Base-by-base conservation (phyloP, 495 filamentous ascomycete genomes). In the Darksidea phi region DNA sequence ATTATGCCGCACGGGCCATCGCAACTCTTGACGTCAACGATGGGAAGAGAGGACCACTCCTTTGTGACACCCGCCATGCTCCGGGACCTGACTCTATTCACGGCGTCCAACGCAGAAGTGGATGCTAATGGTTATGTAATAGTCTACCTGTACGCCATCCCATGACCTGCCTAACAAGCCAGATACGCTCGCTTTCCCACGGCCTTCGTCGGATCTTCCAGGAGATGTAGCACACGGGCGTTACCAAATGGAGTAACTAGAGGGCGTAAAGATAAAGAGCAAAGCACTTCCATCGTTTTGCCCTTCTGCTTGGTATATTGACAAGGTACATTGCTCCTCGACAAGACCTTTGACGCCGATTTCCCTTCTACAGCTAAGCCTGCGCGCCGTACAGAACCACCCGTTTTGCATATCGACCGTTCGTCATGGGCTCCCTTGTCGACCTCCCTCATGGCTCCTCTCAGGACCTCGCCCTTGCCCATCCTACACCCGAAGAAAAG, bases 401-500 rank as follows among this genome's bases (percentile, higher is more conserved):
- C 11, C 4, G 24, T 15, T 24, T 49, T 6, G 5, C 4, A 6
- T 5, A 8, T 21, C 46, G 21, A 48, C 24, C 17, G 21, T 36
- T 23, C 2, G 2, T 15, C 6, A 64, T 68, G 66, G 56, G 42
- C 8, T 61, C 60, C 20, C 20, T 32, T 17, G 49, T 24, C 0
- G 47, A 68, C 48, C 55, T 90, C 23, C 89, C 88, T 7, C 60
- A 74, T 15, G 78, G 80, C 46, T 73, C 78, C 46, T 86, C 86
- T 4, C 81, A 85, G 0, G 76, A 78, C 24, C 80, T 95, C 7
- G 67, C 80, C 43, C 81, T 96, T 59, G 82, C 84, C 38, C 81
- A 84, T 48, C 88, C 90, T 0, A 89, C 88, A 1, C 74, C 76
- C 1, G 72, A 76, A 24, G 90, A 96, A 71, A 84, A 81, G 43